A percentile compares a stretch with the other conserved stretches of the same genome.
These are phyloP conservation scores for Melaleuca quinquenervia DNA, from an alignment of 345 rosid species.

Conservation along the genomic window DNA sequence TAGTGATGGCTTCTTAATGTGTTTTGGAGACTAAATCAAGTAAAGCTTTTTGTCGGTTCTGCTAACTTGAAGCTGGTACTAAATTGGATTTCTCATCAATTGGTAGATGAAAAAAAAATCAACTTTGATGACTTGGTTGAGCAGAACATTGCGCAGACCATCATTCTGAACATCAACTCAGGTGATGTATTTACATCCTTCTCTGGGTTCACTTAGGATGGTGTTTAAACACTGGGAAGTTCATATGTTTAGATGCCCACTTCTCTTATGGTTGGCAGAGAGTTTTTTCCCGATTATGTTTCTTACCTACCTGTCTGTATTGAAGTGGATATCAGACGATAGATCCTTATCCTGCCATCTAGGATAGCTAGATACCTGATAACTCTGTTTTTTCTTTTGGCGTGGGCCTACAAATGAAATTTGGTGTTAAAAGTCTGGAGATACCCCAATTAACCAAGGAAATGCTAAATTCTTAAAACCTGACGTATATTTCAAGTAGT, in stretches of 20 bases:
- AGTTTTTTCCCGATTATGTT: not conserved
- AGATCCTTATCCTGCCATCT: not conserved
- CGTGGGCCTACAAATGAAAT: not conserved
- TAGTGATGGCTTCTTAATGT: not conserved
- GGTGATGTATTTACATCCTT: constrained; percentile 29
- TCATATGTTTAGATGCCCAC: not conserved
- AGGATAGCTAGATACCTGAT: not conserved
- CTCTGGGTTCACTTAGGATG: not conserved
- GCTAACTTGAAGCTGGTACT: constrained; percentile 17
- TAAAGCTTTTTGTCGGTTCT: not conserved
- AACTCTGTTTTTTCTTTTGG: not conserved
- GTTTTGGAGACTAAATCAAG: not conserved
- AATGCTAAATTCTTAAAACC: not conserved
- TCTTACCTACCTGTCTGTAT: not conserved
- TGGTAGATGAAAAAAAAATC: constrained; percentile 56
- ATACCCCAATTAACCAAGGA: not conserved
- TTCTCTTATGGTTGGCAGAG: not conserved
- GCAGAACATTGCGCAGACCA: constrained; percentile 36
- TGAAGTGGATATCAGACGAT: not conserved
- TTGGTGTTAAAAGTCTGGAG: not conserved
- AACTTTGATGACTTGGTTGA: constrained; percentile 44
- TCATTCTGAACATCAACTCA: constrained; percentile 26
- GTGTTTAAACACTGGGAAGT: not conserved
- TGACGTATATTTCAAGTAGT: not conserved
- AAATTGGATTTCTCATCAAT: constrained; percentile 43